phyloP scores from a whole-genome alignment of 345 rosid genomes.

The Fremontodendron californicum region DNA sequence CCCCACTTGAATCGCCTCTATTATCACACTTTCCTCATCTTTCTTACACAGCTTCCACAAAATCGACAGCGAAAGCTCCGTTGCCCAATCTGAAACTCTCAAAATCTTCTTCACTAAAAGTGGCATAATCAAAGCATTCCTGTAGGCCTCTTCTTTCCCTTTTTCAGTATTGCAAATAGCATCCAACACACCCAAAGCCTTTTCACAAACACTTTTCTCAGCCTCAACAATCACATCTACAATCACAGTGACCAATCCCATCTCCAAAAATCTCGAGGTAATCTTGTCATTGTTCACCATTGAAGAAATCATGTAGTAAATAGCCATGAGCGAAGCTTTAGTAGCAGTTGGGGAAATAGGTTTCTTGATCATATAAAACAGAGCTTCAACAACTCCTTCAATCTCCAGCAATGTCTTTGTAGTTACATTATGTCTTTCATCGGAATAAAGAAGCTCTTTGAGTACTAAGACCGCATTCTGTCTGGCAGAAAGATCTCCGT shows the following conservation, averaged over 20 bases:
- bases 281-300: constrained; percentile 24
- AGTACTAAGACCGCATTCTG: constrained; percentile 47
- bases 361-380: constrained; percentile 49
- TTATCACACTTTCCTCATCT: constrained; percentile 28
- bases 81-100: constrained; percentile 59
- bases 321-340: constrained; percentile 51
- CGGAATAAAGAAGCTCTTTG: constrained; percentile 46
- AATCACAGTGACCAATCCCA: constrained; percentile 47
- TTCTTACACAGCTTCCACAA: constrained; percentile 57
- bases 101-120: constrained; percentile 66
- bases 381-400: constrained; percentile 50
- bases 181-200: constrained; percentile 53
- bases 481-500: constrained; percentile 42
- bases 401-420: constrained; percentile 25
- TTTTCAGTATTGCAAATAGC: constrained; percentile 42
- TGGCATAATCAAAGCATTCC: constrained; percentile 48
- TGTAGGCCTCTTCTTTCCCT: constrained; percentile 38
- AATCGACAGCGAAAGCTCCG: constrained; percentile 54
- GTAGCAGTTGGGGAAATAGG: constrained; percentile 62
- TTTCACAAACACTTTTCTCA: constrained; percentile 59
- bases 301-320: constrained; percentile 38
- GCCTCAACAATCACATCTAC: constrained; percentile 50
- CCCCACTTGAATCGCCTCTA: constrained; percentile 63
- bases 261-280: constrained; percentile 32
- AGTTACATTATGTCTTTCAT: constrained; percentile 24